Percentiles rank a stretch among this genome's conserved stretches.
These are phyloP conservation scores for Acacia pycnantha DNA, from an alignment of 331 rosid genomes.

Conservation along the genomic window DNA sequence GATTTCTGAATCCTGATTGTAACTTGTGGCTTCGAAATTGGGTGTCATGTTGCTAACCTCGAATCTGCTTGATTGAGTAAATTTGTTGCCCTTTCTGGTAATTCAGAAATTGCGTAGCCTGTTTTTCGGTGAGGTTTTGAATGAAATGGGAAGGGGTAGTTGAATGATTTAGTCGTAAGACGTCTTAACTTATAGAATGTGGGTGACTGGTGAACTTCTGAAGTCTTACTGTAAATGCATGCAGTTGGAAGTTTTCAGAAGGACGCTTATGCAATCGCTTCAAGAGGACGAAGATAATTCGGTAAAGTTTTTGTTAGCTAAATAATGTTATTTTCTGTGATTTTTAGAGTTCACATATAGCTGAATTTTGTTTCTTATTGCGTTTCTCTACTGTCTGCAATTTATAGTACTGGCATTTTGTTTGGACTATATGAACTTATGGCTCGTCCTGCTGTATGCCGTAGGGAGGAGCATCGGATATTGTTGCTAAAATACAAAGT, in stretches of 20 bases:
- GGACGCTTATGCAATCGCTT: slow-evolving; percentile 87
- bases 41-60: neutral
- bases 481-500: slow-evolving; percentile 41
- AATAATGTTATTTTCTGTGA: neutral
- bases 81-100: neutral
- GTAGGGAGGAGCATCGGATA: slow-evolving; percentile 54
- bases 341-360: neutral
- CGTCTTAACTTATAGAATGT: neutral
- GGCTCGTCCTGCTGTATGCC: slow-evolving; percentile 10
- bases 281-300: slow-evolving; percentile 73
- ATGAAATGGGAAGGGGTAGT: neutral
- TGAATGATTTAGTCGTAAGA: neutral
- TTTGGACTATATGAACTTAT: slow-evolving; percentile 7
- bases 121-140: neutral
- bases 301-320: slow-evolving; percentile 37
- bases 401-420: neutral
- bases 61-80: neutral
- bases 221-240: slow-evolving; percentile 12
- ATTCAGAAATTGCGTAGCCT: neutral
- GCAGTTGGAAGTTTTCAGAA: slow-evolving; percentile 92
- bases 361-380: too few species aligned
- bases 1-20: neutral
- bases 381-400: too few species aligned
- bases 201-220: slow-evolving; percentile 1
- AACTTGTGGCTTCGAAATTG: neutral